A percentile compares a stretch with the other conserved stretches of the same genome.
phyloP scores from a whole-genome alignment of 495 filamentous ascomycete genomes.

The Trichoderma erinaceum region DNA sequence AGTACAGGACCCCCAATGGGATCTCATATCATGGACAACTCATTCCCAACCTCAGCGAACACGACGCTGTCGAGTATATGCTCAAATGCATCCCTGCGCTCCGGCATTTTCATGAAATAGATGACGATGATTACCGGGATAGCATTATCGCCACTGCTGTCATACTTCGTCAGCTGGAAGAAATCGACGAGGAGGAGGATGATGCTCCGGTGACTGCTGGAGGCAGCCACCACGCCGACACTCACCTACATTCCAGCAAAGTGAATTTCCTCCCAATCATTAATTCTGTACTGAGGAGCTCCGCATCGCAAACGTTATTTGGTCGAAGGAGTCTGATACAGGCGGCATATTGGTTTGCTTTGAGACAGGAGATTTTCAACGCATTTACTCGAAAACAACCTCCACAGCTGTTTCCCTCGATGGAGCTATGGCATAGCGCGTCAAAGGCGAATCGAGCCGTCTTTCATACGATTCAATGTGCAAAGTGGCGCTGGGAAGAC shows the following conservation, averaged over 20 bases:
- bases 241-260: background rate
- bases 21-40: constrained; percentile 11
- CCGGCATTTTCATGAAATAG: background rate
- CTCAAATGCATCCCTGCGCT: constrained; percentile 12
- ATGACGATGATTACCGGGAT: constrained; percentile 13
- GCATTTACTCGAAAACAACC: constrained; percentile 10
- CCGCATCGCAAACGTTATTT: constrained; percentile 2
- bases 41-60: background rate
- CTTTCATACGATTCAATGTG: constrained; percentile 4
- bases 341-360: constrained; percentile 5
- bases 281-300: constrained; percentile 7
- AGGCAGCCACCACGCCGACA: background rate
- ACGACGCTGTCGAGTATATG: constrained; percentile 9
- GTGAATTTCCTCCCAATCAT: constrained; percentile 15
- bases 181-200: constrained; percentile 9
- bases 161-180: constrained; percentile 12
- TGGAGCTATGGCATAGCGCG: constrained; percentile 6
- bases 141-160: constrained; percentile 13
- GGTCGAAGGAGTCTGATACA: constrained; percentile 5
- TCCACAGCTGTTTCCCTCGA: constrained; percentile 2
- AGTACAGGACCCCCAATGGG: constrained; percentile 1
- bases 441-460: constrained; percentile 11
- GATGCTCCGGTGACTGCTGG: background rate
- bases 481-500: constrained; percentile 15
- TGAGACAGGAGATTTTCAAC: constrained; percentile 10